phyloP scores from a whole-genome alignment of 164 flowering plant genomes.

The Protea cynaroides region DNA sequence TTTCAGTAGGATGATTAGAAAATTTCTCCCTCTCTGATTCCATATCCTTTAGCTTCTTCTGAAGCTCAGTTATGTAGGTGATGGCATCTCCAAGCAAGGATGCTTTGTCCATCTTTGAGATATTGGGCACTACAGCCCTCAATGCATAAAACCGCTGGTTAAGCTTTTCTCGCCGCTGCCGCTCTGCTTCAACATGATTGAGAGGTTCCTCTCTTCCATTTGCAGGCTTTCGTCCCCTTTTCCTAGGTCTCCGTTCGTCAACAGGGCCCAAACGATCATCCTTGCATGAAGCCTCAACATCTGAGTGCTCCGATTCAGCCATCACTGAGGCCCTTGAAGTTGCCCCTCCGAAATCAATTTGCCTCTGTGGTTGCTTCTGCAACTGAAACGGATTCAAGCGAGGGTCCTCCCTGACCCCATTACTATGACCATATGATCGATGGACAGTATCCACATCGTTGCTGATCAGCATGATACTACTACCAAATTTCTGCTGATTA shows the following conservation, averaged over 20 bases:
- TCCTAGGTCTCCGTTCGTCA: conserved; percentile 69
- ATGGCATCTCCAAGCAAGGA: conserved; percentile 52
- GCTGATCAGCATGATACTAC: conserved; percentile 9
- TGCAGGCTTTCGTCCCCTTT: conserved; percentile 93
- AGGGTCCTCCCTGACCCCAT: conserved; percentile 44
- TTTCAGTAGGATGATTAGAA: conserved; percentile 34
- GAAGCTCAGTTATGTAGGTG: conserved; percentile 45
- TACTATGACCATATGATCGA: conserved; percentile 10
- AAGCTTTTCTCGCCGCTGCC: conserved; percentile 48
- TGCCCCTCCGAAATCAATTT: conserved; percentile 68
- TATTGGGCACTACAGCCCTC: conserved; percentile 50
- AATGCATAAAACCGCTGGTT: conserved; percentile 53
- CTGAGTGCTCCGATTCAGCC: conserved; percentile 71
- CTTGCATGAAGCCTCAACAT: conserved; percentile 61
- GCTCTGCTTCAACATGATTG: conserved; percentile 81
- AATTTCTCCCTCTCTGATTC: conserved; percentile 46
- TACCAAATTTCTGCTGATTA: conserved; percentile 34
- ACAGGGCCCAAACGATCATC: conserved; percentile 42
- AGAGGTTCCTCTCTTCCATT: conserved; percentile 96
- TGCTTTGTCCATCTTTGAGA: conserved; percentile 59
- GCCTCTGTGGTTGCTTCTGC: conserved; percentile 55
- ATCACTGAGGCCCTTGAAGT: conserved; percentile 41
- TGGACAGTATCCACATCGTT: conserved; percentile 10
- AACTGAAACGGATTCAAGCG: conserved; percentile 35
- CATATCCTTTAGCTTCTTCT: conserved; percentile 38